A percentile compares a stretch with the other conserved stretches of the same genome.
phyloP scores from a whole-genome alignment of 768 basidiomycete species.

The Zangia roseola region DNA sequence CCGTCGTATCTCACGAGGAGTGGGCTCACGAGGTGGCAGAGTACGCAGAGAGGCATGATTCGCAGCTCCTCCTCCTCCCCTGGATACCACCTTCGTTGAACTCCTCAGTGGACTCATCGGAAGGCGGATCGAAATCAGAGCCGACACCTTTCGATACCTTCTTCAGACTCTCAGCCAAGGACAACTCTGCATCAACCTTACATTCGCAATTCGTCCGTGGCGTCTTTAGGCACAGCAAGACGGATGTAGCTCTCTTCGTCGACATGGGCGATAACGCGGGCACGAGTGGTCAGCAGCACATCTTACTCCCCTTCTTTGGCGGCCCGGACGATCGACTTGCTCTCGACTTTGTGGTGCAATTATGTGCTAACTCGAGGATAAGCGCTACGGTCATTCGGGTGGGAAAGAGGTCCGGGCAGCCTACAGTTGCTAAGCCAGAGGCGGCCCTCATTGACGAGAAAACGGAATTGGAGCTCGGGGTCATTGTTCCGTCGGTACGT shows the following conservation, averaged over 20 bases:
- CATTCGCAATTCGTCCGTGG: slow-evolving; percentile 85
- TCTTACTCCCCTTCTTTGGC: slow-evolving; percentile 91
- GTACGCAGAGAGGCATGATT: slow-evolving; percentile 52
- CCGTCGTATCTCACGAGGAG: slow-evolving; percentile 73
- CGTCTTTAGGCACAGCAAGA: slow-evolving; percentile 68
- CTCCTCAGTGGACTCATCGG: slow-evolving; percentile 29
- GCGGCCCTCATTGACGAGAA: slow-evolving; percentile 59
- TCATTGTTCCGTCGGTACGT: slow-evolving; percentile 1
- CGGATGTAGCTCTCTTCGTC: slow-evolving; percentile 84
- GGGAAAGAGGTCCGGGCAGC: slow-evolving; percentile 28
- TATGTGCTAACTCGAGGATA: slow-evolving; percentile 60
- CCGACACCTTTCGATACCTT: slow-evolving; percentile 76
- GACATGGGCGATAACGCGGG: slow-evolving; percentile 53
- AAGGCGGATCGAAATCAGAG: slow-evolving; percentile 21
- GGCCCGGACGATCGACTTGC: slow-evolving; percentile 92
- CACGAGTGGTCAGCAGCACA: slow-evolving; percentile 44
- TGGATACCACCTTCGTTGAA: slow-evolving; percentile 60
- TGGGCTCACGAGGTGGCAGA: slow-evolving; percentile 65
- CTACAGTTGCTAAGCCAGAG: slow-evolving; percentile 55
- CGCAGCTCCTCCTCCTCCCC: slow-evolving; percentile 80
- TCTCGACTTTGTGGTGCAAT: slow-evolving; percentile 75
- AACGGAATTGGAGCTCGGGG: slow-evolving; percentile 32
- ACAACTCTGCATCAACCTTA: slow-evolving; percentile 52
- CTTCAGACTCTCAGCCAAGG: slow-evolving; percentile 54
- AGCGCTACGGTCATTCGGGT: slow-evolving; percentile 76